These are phyloP conservation scores for Trichoderma sp. DNA, from an alignment of 2,329 filamentous ascomycete species.

Conservation along the genomic window DNA sequence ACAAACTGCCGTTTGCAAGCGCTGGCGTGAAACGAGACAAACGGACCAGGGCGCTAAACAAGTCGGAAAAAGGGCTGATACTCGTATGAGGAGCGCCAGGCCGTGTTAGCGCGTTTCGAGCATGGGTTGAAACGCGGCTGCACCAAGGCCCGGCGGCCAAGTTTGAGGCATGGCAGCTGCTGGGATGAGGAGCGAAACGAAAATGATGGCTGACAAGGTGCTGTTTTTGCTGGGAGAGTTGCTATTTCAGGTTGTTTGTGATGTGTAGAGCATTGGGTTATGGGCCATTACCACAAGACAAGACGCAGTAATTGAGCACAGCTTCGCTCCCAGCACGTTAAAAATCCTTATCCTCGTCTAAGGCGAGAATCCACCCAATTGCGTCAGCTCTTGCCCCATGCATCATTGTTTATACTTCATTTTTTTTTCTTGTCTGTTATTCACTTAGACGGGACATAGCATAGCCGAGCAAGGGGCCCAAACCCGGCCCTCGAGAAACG, in stretches of 20 bases:
- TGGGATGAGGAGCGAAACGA: not conserved
- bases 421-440: not conserved
- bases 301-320: not conserved
- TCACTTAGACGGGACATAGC: not conserved
- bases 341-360: not conserved
- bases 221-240: not conserved
- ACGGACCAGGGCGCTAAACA: not conserved
- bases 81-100: constrained; percentile 44
- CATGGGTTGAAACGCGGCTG: constrained; percentile 20
- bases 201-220: not conserved
- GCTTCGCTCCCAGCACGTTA: not conserved
- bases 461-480: not conserved
- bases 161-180: constrained; percentile 15
- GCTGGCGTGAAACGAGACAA: constrained; percentile 7
- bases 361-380: not conserved
- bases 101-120: constrained; percentile 54
- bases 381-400: not conserved
- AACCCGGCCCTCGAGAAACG: constrained; percentile 27
- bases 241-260: not conserved
- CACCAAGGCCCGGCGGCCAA: constrained; percentile 1
- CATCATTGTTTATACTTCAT: not conserved
- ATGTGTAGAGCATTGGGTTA: not conserved
- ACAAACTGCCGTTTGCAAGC: not conserved
- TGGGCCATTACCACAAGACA: too few species aligned
- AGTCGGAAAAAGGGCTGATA: constrained; percentile 42